phyloP scores from a whole-genome alignment of 2,329 filamentous ascomycete genomes.

The Colletotrichum sublineola region DNA sequence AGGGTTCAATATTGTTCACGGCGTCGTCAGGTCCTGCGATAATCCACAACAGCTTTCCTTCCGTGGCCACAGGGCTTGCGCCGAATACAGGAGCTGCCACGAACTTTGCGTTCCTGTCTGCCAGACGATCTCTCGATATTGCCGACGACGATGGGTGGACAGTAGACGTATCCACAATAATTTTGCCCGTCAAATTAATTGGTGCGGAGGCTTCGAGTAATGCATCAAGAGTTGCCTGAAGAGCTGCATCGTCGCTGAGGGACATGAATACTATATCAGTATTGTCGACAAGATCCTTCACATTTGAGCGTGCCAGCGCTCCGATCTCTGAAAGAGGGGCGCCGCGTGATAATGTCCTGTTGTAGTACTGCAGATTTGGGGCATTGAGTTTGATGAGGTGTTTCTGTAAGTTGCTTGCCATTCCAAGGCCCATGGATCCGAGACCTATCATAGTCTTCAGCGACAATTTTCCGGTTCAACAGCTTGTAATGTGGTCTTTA shows the following conservation, averaged over 20 bases:
- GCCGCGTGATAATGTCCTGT: slow-evolving; percentile 62
- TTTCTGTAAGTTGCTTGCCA: slow-evolving; percentile 64
- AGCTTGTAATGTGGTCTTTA: background rate
- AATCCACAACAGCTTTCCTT: slow-evolving; percentile 61
- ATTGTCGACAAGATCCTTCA: slow-evolving; percentile 47
- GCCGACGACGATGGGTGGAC: slow-evolving; percentile 60
- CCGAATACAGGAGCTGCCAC: slow-evolving; percentile 65
- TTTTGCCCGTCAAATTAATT: slow-evolving; percentile 52
- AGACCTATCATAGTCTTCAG: slow-evolving; percentile 51
- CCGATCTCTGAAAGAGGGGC: slow-evolving; percentile 48
- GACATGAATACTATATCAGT: slow-evolving; percentile 56
- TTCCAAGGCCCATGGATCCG: slow-evolving; percentile 64
- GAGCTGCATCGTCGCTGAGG: slow-evolving; percentile 58
- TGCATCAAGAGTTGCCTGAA: slow-evolving; percentile 51
- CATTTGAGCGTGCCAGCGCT: slow-evolving; percentile 44
- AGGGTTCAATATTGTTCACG: slow-evolving; percentile 53
- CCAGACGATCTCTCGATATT: slow-evolving; percentile 48
- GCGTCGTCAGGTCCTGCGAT: slow-evolving; percentile 57
- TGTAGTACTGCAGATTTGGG: slow-evolving; percentile 56
- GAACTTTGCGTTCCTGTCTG: slow-evolving; percentile 51
- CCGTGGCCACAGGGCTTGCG: slow-evolving; percentile 61
- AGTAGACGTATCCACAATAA: slow-evolving; percentile 64
- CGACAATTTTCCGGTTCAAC: background rate
- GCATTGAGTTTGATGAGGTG: slow-evolving; percentile 48
- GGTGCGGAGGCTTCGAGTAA: slow-evolving; percentile 45